phyloP scores from a whole-genome alignment of 1,284 basidiomycete species.

The Tilletia horrida region DNA sequence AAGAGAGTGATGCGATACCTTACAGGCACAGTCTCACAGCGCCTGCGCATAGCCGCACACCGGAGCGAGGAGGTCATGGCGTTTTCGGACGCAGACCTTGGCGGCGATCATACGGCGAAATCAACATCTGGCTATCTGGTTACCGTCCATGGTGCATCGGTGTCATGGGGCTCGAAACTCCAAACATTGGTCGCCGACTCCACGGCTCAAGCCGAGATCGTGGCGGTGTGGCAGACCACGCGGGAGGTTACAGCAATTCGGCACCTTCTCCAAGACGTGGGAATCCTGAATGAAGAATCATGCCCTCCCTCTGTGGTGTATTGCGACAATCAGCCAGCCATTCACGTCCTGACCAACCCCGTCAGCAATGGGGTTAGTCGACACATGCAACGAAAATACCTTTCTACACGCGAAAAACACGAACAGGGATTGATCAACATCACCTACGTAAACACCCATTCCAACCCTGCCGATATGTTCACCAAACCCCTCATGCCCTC shows the following conservation, averaged over 20 bases:
- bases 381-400: constrained; percentile 4
- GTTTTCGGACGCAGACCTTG: background rate
- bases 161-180: constrained; percentile 1
- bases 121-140: background rate
- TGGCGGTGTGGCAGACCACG: constrained; percentile 3
- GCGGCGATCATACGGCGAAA: background rate
- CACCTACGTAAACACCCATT: background rate
- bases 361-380: constrained; percentile 1
- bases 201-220: background rate
- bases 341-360: background rate
- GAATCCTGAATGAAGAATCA: background rate
- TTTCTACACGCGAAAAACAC: constrained; percentile 1
- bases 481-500: background rate
- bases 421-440: background rate
- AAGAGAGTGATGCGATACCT: background rate
- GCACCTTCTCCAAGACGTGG: background rate
- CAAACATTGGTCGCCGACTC: constrained; percentile 5
- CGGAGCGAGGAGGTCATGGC: background rate
- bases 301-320: background rate
- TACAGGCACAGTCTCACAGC: background rate
- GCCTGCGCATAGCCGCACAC: background rate
- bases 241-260: background rate
- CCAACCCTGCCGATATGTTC: constrained; percentile 1
- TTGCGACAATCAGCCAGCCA: constrained; percentile 1
- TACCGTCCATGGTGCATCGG: constrained; percentile 4